A percentile compares a stretch with the other conserved stretches of the same genome.
Evolutionary conservation across 140 eudicot genomes (phyloP).

Genomic region (Stevia rebaudiana): DNA sequence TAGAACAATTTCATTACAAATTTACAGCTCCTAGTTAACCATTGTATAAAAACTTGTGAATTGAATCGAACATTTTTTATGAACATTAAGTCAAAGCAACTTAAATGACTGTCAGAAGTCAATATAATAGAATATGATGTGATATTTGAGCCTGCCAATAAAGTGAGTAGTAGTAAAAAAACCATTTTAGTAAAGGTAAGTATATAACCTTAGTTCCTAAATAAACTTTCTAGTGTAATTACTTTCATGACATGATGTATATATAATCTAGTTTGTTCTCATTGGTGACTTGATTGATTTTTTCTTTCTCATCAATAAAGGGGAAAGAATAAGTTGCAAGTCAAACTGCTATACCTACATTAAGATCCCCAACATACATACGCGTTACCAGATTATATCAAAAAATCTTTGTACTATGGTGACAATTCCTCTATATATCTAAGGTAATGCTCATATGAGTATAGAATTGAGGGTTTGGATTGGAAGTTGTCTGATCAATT

Average conservation of each 20-base stretch:
- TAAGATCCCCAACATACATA: not conserved
- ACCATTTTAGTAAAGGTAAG: too few species aligned
- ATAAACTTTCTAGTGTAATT: not conserved
- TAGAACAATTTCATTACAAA: too few species aligned
- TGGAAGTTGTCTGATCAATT: not conserved
- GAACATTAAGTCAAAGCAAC: too few species aligned
- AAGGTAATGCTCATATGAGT: not conserved
- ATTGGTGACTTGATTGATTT: not conserved
- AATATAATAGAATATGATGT: too few species aligned
- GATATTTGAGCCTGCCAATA: too few species aligned
- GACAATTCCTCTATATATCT: not conserved
- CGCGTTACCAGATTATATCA: not conserved
- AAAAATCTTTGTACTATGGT: not conserved
- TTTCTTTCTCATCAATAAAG: not conserved
- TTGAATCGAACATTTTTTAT: too few species aligned
- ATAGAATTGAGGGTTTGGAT: not conserved
- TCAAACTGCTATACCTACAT: not conserved
- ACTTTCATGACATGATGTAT: not conserved
- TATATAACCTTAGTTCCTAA: not conserved
- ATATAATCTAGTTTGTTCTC: too few species aligned
- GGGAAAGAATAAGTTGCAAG: not conserved
- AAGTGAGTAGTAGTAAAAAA: too few species aligned
- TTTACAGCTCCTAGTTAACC: too few species aligned
- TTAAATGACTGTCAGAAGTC: too few species aligned
- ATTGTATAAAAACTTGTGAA: not conserved